Base-by-base conservation (phyloP, 164 flowering plant genomes). In the Vitis amurensis region DNA sequence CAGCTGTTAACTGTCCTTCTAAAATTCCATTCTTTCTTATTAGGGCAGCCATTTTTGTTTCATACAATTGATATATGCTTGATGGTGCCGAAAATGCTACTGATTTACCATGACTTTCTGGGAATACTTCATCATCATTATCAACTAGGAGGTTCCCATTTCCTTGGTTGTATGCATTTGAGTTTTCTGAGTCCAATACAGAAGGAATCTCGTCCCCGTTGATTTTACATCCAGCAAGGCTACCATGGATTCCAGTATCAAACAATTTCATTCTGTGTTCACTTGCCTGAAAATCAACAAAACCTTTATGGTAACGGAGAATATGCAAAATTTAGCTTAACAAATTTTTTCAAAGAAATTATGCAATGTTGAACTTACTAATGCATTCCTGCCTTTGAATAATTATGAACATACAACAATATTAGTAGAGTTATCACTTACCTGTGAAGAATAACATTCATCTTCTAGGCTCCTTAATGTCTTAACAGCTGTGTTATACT, bases 1-100 rank as follows among this genome's bases (percentile, higher is more conserved):
- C 90, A 74, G 93, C 82, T 44, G 87, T 86, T 52, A 93, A 63
- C 64, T 95, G 92, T 30, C 89, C 98, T 84, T 93, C 99, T 31
- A 95, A 79, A 62, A 80, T 74, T 61, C 88, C 89, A 71, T 90
- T 93, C 73, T 81, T 87, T 67, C 87, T 87, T 63, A 84, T 78
- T 48, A 93, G 72, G 59, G 83, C 73, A 50, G 88, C 81, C 67
- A 93, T 71, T 75, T 86, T 91, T 27, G 89, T 59, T 74, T 93
- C 98, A 74, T 88, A 90, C 56, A 79, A 69, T 52, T 88, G 91
- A 65, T 78, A 84, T 55, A 80, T 64, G 67, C 80, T 82, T 64
- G 91, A 84, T 52, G 87, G 72, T 59, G 73, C 79, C 50, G 83
- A 59, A 44, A 75, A 11, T 16, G 65, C 68, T 56, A 67, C 79